Evolutionary conservation across 2,329 filamentous ascomycete genomes (phyloP).

Genomic region (Phyllosticta citrichinensis): DNA sequence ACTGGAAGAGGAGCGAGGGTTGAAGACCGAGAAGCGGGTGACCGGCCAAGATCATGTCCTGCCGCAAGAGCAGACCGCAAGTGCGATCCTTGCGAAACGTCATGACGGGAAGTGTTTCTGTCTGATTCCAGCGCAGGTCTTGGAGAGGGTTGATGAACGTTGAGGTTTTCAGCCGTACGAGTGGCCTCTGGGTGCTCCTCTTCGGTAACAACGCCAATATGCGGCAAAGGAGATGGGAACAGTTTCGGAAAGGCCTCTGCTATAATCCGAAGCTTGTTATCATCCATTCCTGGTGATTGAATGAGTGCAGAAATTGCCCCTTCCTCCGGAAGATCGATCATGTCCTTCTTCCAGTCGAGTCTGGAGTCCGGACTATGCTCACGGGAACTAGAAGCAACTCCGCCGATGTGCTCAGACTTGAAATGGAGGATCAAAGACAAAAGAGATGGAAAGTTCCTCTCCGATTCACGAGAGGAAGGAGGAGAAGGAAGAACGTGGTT

Average conservation of each 20-base stretch:
- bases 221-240: constrained; percentile 35
- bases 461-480: constrained; percentile 27
- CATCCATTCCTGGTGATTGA: constrained; percentile 46
- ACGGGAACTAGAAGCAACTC: constrained; percentile 11
- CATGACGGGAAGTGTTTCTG: background rate
- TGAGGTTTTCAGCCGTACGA: constrained; percentile 13
- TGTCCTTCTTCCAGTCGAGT: constrained; percentile 49
- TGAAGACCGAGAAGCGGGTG: background rate
- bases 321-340: constrained; percentile 50
- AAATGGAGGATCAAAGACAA: constrained; percentile 52
- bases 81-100: background rate
- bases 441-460: constrained; percentile 32
- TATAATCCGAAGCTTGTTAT: constrained; percentile 43
- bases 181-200: constrained; percentile 16
- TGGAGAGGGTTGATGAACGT: background rate
- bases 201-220: constrained; percentile 29
- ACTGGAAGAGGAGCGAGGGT: constrained; percentile 1
- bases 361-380: constrained; percentile 10
- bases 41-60: background rate
- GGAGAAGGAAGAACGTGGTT: constrained; percentile 21
- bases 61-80: background rate
- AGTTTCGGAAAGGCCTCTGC: constrained; percentile 40
- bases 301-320: constrained; percentile 40
- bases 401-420: constrained; percentile 44
- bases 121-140: background rate